Evolutionary conservation across 306 rosid species (phyloP).

Genomic region (Rubus idaeus): DNA sequence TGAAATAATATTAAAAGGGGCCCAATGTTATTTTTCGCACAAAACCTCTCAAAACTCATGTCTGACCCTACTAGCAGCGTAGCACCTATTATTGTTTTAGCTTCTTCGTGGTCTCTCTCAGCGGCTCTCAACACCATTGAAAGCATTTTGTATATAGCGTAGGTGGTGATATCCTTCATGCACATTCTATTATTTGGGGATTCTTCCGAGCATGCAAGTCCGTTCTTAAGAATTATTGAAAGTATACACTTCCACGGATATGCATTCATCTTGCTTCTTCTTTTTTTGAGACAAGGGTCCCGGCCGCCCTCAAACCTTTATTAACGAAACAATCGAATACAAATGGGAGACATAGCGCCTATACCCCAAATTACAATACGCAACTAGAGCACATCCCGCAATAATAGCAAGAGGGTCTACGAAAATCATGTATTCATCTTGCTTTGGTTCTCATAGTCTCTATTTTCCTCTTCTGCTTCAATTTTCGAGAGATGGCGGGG

Average conservation of each 20-base stretch:
- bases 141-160: conserved; percentile 8
- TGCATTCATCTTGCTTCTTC: neutral
- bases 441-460: neutral
- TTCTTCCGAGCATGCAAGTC: conserved; percentile 34
- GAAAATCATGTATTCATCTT: conserved; percentile 3
- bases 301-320: too few relatives aligned
- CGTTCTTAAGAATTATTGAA: conserved; percentile 17
- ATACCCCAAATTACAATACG: too few relatives aligned
- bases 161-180: conserved; percentile 30
- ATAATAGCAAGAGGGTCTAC: too few relatives aligned
- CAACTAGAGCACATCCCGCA: too few relatives aligned
- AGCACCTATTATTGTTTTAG: neutral
- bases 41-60: too few relatives aligned
- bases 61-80: too few relatives aligned
- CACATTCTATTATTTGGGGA: conserved; percentile 32
- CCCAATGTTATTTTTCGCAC: too few relatives aligned
- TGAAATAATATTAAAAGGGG: too few relatives aligned
- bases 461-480: neutral
- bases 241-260: conserved; percentile 22
- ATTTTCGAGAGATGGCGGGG: neutral
- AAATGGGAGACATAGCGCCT: too few relatives aligned
- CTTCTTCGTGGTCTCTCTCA: neutral
- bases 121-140: neutral
- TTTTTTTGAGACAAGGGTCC: too few relatives aligned
- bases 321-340: too few relatives aligned